These are phyloP conservation scores for Moniliophthora roreri DNA, from an alignment of 1,284 basidiomycete species.

Conservation along the genomic window DNA sequence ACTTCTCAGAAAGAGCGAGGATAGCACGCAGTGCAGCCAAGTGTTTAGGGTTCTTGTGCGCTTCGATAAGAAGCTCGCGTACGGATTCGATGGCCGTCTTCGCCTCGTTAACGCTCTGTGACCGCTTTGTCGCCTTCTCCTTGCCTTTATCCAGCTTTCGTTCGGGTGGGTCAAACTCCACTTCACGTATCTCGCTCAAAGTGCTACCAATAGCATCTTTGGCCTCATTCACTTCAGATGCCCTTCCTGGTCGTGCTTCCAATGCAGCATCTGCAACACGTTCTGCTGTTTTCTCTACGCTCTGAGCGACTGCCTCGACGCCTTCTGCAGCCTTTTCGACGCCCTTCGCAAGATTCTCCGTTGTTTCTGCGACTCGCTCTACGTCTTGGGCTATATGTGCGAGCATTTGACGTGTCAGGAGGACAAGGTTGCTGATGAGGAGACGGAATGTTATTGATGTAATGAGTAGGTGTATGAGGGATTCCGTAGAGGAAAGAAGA, in stretches of 20 bases:
- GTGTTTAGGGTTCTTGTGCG: too few species aligned
- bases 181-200: not conserved
- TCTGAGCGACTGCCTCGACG: not conserved
- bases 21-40: too few species aligned
- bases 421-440: not conserved
- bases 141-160: too few species aligned
- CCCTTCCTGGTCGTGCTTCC: not conserved
- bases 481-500: not conserved
- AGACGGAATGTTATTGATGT: not conserved
- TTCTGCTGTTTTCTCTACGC: not conserved
- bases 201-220: not conserved
- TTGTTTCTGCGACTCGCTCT: not conserved
- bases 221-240: not conserved
- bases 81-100: too few species aligned
- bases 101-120: too few species aligned
- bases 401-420: not conserved
- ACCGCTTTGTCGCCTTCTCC: too few species aligned
- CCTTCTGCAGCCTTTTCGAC: not conserved
- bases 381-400: not conserved
- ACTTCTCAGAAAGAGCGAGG: too few species aligned
- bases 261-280: not conserved
- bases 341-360: too few species aligned
- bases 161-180: too few species aligned
- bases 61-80: too few species aligned
- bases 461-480: not conserved